Evolutionary conservation across 1,139 yeast species (phyloP), one percentile per base, ranked within the genome.

Genomic region (Pichia sp.): DNA sequence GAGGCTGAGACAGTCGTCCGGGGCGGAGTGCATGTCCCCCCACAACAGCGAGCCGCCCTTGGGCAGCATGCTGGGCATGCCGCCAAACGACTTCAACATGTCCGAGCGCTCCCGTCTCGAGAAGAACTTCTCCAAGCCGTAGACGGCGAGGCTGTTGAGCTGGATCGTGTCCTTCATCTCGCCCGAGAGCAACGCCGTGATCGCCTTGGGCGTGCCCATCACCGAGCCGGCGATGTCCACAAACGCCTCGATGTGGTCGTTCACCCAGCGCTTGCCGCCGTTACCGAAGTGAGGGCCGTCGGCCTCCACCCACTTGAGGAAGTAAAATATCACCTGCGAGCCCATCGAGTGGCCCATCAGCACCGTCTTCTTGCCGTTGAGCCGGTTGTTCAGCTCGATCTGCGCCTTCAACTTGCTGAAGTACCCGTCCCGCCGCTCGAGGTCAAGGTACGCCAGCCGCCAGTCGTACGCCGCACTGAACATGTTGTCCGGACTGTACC

Each of bases 91-190:
- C 59, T 90, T 77, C 50, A 90, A 69, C 85, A 93, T 78, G 58
- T 88, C 95, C 6, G 90, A 82, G 61, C 99, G 80, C 72, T 93
- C 99, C 58, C 82, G 80, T 67, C 96, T 80, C 52, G 95, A 87
- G 70, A 93, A 90, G 72, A 92, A 95, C 71, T 88, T 90, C 66
- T 93, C 99, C 56, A 93, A 77, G 1, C 98, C 99, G 65, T 90
- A 90, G 59, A 92, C 90, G 0, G 99, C 99, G 61, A 93, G 73
- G 1, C 95, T 86, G 69, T 93, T 93, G 67, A 93, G 76, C 65
- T 93, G 97, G 31, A 95, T 95, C 0, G 99, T 93, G 68, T 93
- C 99, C 69, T 85, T 89, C 99, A 95, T 93, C 72, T 93, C 99
- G 30, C 99, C 99, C 19, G 97, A 89, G 23, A 95, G 72, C 57